Percentiles rank a stretch among this genome's conserved stretches.
These are phyloP conservation scores for Lactarius psammicola DNA, from an alignment of 768 basidiomycete species.

Conservation along the genomic window DNA sequence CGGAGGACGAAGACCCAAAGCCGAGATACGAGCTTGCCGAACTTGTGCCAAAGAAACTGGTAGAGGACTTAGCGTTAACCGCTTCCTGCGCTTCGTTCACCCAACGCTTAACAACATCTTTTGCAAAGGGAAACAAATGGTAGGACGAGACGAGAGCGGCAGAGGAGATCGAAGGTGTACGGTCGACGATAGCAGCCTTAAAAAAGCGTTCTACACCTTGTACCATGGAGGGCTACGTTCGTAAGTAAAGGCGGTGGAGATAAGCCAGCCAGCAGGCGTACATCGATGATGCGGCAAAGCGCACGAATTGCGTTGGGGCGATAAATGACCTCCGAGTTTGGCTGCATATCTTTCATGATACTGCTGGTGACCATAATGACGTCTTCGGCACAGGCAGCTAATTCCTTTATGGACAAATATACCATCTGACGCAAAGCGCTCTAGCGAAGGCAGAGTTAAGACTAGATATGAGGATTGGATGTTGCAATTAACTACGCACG, in stretches of 20 bases:
- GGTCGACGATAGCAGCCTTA: conserved; percentile 98
- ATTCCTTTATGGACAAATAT: conserved; percentile 97
- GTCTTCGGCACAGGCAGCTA: conserved; percentile 93
- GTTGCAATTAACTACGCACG: conserved; percentile 51
- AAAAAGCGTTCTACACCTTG: conserved; percentile 99
- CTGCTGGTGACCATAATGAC: conserved; percentile 99
- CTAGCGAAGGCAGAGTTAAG: conserved; percentile 42
- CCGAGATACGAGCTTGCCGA: conserved; percentile 65
- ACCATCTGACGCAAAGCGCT: conserved; percentile 96
- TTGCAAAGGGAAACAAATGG: conserved; percentile 90
- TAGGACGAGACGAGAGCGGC: conserved; percentile 97
- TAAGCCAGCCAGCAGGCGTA: conserved; percentile 44
- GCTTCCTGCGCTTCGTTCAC: conserved; percentile 99
- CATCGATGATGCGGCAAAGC: conserved; percentile 94
- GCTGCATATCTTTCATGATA: conserved; percentile 99
- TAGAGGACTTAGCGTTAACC: conserved; percentile 79
- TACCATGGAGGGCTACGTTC: conserved; percentile 91
- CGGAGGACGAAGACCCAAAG: conserved; percentile 53
- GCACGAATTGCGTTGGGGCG: conserved; percentile 97
- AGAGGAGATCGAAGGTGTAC: conserved; percentile 91
- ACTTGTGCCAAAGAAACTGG: conserved; percentile 56
- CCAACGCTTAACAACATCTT: conserved; percentile 97
- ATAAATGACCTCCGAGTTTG: conserved; percentile 98
- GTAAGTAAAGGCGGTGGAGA: conserved; percentile 18
- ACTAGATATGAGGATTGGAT: not conserved